A percentile compares a stretch with the other conserved stretches of the same genome.
Conservation (phyloP, 2,329 filamentous ascomycete species). For the Aspergillus tanneri region DNA sequence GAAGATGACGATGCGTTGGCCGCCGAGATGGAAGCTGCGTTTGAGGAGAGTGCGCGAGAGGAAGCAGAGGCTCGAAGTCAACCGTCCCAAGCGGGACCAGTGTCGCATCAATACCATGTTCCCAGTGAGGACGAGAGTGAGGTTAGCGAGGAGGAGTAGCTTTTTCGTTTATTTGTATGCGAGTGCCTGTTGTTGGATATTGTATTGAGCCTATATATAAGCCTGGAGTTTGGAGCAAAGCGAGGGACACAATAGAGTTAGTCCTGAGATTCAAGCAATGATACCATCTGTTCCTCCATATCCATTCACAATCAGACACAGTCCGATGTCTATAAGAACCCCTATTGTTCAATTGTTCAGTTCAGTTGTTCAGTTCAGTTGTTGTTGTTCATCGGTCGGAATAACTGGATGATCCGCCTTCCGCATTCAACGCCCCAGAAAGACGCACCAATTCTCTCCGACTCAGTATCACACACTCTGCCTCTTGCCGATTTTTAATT, state of each 20-base stretch:
- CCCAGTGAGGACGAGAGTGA: slow-evolving; percentile 60
- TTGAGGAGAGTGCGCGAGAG: slow-evolving; percentile 45
- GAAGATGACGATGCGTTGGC: slow-evolving; percentile 55
- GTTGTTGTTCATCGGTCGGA: no score
- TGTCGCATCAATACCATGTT: slow-evolving; percentile 33
- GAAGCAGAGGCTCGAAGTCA: slow-evolving; percentile 44
- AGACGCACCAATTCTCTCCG: no score
- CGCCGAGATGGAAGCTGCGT: slow-evolving; percentile 58
- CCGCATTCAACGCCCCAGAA: no score
- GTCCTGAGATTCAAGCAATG: slow-evolving; percentile 3
- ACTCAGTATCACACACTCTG: no score
- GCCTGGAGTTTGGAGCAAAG: slow-evolving; percentile 7
- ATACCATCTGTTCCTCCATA: slow-evolving; percentile 16
- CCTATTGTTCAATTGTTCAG: no score
- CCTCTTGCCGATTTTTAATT: no score
- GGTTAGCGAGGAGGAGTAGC: slow-evolving; percentile 64
- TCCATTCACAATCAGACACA: no score
- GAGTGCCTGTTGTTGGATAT: slow-evolving; percentile 2
- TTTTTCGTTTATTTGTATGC: slow-evolving; percentile 3
- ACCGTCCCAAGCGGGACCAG: slow-evolving; percentile 26
- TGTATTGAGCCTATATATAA: slow-evolving; percentile 9
- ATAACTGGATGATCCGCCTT: no score
- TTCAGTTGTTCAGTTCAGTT: no score
- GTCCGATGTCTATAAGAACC: no score
- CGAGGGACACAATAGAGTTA: not conserved